These are phyloP conservation scores for Pseudocercospora ulei DNA, from an alignment of 2,329 filamentous ascomycete genomes.

Conservation along the genomic window DNA sequence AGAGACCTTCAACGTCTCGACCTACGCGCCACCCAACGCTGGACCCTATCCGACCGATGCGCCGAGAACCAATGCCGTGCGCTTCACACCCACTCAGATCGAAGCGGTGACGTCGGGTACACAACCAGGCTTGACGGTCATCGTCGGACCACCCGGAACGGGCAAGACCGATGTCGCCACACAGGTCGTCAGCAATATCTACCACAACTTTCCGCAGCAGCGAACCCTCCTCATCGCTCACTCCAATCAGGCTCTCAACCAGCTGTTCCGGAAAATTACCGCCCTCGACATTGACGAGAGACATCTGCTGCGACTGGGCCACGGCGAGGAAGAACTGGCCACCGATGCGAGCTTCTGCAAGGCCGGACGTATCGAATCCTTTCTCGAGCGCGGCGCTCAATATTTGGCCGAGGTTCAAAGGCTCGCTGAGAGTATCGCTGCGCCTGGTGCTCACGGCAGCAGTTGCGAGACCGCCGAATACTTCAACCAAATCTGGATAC, in stretches of 20 bases:
- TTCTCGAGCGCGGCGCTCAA: slow-evolving; percentile 72
- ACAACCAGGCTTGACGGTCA: slow-evolving; percentile 84
- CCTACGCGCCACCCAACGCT: slow-evolving; percentile 78
- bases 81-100: slow-evolving; percentile 83
- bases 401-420: slow-evolving; percentile 77
- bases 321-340: slow-evolving; percentile 88
- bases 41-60: slow-evolving; percentile 82
- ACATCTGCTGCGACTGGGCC: slow-evolving; percentile 81
- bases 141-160: slow-evolving; percentile 90
- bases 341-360: slow-evolving; percentile 86
- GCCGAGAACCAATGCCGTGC: slow-evolving; percentile 69
- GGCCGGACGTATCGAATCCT: slow-evolving; percentile 86
- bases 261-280: slow-evolving; percentile 96
- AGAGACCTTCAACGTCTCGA: slow-evolving; percentile 69
- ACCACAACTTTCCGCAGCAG: slow-evolving; percentile 92
- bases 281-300: slow-evolving; percentile 90
- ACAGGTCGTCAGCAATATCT: slow-evolving; percentile 97
- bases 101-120: slow-evolving; percentile 89
- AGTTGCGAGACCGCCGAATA: slow-evolving; percentile 96
- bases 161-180: slow-evolving; percentile 99
- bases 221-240: slow-evolving; percentile 88
- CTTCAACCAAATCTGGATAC: slow-evolving; percentile 85
- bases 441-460: slow-evolving; percentile 86
- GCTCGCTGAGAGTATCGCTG: slow-evolving; percentile 71
- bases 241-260: slow-evolving; percentile 95